Percentiles rank a stretch among this genome's conserved stretches.
Evolutionary conservation across 257 asterid genomes (phyloP).

Genomic region (Cruciata laevipes): DNA sequence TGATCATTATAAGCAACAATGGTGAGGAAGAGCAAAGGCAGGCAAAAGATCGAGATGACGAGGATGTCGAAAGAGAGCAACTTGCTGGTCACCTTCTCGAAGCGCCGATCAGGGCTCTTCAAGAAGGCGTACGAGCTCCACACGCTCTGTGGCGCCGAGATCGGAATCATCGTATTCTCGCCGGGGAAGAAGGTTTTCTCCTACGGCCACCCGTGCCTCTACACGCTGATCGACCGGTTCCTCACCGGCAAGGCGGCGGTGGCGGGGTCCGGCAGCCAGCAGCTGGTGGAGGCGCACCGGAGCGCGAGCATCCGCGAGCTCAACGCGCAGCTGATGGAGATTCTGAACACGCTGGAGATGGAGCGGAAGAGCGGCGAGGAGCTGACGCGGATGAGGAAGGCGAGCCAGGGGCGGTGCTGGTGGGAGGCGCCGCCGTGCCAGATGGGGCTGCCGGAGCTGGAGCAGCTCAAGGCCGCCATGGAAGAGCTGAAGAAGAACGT

Average conservation of each 20-base stretch:
- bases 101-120: conserved; percentile 42
- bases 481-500: conserved; percentile 32
- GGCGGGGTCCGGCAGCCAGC: conserved; percentile 13
- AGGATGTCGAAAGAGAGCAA: conserved; percentile 40
- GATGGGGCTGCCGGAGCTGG: conserved; percentile 28
- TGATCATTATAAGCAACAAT: conserved; percentile 4
- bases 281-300: conserved; percentile 42
- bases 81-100: conserved; percentile 42
- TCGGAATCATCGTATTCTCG: conserved; percentile 33
- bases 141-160: conserved; percentile 31
- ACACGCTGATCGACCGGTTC: conserved; percentile 29
- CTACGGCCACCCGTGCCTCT: conserved; percentile 38
- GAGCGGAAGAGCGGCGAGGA: conserved; percentile 28
- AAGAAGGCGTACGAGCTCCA: conserved; percentile 38
- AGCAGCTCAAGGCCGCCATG: conserved; percentile 33
- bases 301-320: conserved; percentile 31
- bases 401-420: conserved; percentile 24
- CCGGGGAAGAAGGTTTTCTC: conserved; percentile 37
- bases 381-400: conserved; percentile 22
- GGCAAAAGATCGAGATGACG: conserved; percentile 40
- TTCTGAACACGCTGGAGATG: conserved; percentile 22
- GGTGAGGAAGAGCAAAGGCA: conserved; percentile 35
- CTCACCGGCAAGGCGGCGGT: conserved; percentile 14
- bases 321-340: conserved; percentile 28
- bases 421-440: conserved; percentile 36